Evolutionary conservation across 208 protist genomes (phyloP).

Genomic region (Trypanosoma conorhini): DNA sequence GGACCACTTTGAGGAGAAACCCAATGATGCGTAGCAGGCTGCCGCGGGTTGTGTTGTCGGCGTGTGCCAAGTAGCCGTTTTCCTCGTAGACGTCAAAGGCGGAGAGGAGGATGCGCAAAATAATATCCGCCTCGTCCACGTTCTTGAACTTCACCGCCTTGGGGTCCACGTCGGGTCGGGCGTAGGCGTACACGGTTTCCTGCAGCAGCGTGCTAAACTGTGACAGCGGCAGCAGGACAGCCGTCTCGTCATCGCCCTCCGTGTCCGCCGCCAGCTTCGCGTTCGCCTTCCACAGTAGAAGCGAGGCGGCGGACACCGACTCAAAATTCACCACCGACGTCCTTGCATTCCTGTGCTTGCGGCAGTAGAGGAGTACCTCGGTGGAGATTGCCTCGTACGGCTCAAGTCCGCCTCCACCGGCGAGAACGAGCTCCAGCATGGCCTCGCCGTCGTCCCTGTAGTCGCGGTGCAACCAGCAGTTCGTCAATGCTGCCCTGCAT

Average conservation of each 20-base stretch:
- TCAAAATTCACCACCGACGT: constrained; percentile 52
- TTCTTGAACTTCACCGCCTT: constrained; percentile 82
- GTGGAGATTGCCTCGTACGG: constrained; percentile 61
- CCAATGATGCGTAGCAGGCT: constrained; percentile 69
- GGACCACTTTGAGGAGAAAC: constrained; percentile 87
- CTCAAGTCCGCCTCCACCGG: constrained; percentile 35
- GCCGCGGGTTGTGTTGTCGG: constrained; percentile 86
- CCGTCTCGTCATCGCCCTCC: constrained; percentile 52
- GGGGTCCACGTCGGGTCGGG: constrained; percentile 59
- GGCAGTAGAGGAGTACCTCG: constrained; percentile 61
- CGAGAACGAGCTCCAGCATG: constrained; percentile 65
- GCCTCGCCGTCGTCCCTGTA: constrained; percentile 58
- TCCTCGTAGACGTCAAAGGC: constrained; percentile 89
- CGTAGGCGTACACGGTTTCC: constrained; percentile 86
- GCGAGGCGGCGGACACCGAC: constrained; percentile 56
- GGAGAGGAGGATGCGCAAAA: constrained; percentile 80
- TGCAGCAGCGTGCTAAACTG: constrained; percentile 75
- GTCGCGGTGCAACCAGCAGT: constrained; percentile 87
- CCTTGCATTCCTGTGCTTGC: constrained; percentile 38
- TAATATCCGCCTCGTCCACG: constrained; percentile 79
- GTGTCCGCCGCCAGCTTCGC: constrained; percentile 57
- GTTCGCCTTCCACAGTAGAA: constrained; percentile 79
- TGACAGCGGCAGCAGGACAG: constrained; percentile 68
- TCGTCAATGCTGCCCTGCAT: constrained; percentile 75
- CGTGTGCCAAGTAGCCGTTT: constrained; percentile 81